A percentile compares a stretch with the other conserved stretches of the same genome.
Conservation (phyloP, 163 green algal species). For the Chloromonas sp. region DNA sequence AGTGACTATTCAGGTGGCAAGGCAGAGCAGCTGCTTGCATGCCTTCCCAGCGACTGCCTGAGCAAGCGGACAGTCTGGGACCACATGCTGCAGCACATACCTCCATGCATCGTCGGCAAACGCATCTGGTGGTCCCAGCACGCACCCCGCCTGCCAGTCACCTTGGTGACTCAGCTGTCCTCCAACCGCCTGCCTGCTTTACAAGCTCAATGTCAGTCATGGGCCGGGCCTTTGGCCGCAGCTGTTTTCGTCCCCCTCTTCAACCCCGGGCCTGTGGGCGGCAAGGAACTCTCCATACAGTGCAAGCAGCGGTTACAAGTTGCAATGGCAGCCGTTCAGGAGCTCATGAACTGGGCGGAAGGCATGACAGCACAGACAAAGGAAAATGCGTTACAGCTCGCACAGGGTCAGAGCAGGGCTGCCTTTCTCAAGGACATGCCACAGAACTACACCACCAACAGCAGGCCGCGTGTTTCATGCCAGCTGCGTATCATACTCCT, state of each 20-base stretch:
- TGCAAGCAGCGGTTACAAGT: neutral
- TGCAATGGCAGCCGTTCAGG: neutral
- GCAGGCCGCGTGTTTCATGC: constrained; percentile 8
- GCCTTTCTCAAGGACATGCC: neutral
- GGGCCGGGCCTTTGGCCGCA: constrained; percentile 27
- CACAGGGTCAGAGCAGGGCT: neutral
- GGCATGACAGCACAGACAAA: neutral
- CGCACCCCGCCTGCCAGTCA: constrained; percentile 16
- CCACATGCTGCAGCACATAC: constrained; percentile 26
- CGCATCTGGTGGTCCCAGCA: constrained; percentile 23
- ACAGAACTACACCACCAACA: neutral
- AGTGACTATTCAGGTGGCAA: neutral
- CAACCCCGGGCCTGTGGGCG: neutral
- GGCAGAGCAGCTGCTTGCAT: constrained; percentile 6
- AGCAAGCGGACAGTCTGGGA: constrained; percentile 20
- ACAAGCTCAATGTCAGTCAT: constrained; percentile 24
- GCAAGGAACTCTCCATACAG: neutral
- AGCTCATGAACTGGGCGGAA: neutral
- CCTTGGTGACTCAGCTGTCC: constrained; percentile 37
- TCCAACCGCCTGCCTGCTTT: constrained; percentile 24
- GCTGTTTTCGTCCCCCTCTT: constrained; percentile 22
- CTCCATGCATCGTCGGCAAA: constrained; percentile 14
- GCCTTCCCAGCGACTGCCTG: constrained; percentile 17
- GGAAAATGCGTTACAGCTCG: neutral
- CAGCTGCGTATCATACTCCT: constrained; percentile 41